Evolutionary conservation across 2,329 filamentous ascomycete genomes (phyloP), one percentile per base, ranked within the genome.

Genomic region (Monosporascus sp.): DNA sequence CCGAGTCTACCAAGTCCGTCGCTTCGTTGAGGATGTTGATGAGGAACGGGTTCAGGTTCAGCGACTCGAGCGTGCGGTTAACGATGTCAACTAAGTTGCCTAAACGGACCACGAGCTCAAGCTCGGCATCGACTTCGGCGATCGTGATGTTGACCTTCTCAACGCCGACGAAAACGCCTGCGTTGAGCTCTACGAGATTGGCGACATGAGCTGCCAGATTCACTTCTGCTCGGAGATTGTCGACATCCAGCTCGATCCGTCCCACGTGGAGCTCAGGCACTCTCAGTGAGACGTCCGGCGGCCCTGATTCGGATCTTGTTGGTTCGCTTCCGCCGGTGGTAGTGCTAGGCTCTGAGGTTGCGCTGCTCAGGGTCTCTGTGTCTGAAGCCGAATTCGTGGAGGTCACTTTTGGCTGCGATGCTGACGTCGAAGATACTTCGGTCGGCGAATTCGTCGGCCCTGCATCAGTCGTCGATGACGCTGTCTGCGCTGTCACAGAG

Each of bases 121-220:
- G 72, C 57, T 85, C 68, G 1, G 80, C 82, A 26, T 80, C 72
- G 6, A 86, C 80, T 58, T 85, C 81, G 14, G 76, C 71, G 54
- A 86, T 85, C 19, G 81, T 84, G 61, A 86, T 76, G 67, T 84
- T 85, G 62, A 86, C 73, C 57, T 74, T 76, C 4, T 64, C 62
- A 26, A 76, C 61, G 19, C 78, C 78, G 49, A 78, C 66, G 46
- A 82, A 72, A 40, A 82, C 72, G 49, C 82, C 80, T 0, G 81
- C 81, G 51, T 78, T 76, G 58, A 84, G 63, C 22, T 71, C 66
- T 1, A 86, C 82, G 1, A 86, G 73, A 43, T 74, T 76, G 16
- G 82, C 81, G n/a, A 86, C 74, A 55, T 80, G 75, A 37, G 82
- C 81, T 48, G 80, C 79, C 2, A 86, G 70, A 63, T 84, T 85